These are phyloP conservation scores for Boletus pseudopeckii DNA, from an alignment of 768 basidiomycete genomes.

Conservation along the genomic window DNA sequence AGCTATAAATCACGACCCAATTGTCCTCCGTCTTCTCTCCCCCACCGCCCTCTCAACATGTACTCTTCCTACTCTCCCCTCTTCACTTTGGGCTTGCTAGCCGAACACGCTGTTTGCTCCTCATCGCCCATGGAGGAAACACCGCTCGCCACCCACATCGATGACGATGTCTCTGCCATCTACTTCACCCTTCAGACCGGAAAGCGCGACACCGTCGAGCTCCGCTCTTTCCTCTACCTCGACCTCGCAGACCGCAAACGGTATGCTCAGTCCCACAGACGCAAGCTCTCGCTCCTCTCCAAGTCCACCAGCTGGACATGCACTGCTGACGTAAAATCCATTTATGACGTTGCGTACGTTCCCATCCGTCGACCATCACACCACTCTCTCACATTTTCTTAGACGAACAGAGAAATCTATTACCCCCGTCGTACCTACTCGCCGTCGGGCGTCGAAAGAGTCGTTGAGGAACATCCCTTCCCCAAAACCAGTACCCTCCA, in stretches of 20 bases:
- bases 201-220: constrained; percentile 37
- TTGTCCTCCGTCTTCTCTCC: background rate
- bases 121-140: background rate
- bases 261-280: constrained; percentile 37
- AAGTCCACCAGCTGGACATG: constrained; percentile 33
- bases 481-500: constrained; percentile 56
- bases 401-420: constrained; percentile 29
- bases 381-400: background rate
- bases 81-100: constrained; percentile 61
- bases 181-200: constrained; percentile 46
- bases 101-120: constrained; percentile 22
- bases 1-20: constrained; percentile 13
- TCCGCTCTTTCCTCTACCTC: constrained; percentile 64
- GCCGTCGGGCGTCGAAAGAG: constrained; percentile 38
- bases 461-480: constrained; percentile 52
- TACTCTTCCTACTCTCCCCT: constrained; percentile 49
- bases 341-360: constrained; percentile 14
- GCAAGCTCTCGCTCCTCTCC: constrained; percentile 32
- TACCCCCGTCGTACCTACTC: constrained; percentile 2
- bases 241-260: constrained; percentile 57
- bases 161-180: constrained; percentile 37
- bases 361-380: background rate
- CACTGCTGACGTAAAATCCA: constrained; percentile 8
- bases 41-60: background rate
- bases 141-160: no score